Evolutionary conservation across 345 rosid species (phyloP).

Genomic region (Turnera subulata): DNA sequence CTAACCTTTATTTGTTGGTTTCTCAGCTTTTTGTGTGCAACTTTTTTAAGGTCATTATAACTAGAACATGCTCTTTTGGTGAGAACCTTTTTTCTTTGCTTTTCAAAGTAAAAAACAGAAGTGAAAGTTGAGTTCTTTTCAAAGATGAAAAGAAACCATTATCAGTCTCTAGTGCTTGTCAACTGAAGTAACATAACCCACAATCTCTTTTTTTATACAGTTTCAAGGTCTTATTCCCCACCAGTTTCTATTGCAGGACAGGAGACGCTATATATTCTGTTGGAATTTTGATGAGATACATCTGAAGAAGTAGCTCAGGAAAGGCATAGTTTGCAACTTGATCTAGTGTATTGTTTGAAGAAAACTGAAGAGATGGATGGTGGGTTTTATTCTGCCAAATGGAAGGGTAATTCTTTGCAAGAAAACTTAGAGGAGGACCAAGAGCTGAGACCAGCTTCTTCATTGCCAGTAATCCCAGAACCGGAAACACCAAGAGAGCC

Average conservation of each 20-base stretch:
- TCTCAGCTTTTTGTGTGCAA: too few species aligned
- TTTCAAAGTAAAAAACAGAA: too few species aligned
- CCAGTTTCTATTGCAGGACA: too few species aligned
- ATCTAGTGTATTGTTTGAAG: not conserved
- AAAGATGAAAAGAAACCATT: too few species aligned
- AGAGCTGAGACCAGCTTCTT: slow-evolving; percentile 30
- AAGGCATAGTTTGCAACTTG: slow-evolving; percentile 15
- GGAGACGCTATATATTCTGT: too few species aligned
- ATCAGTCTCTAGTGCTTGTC: too few species aligned
- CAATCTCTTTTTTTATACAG: not conserved
- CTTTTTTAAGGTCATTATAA: too few species aligned
- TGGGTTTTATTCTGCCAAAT: slow-evolving; percentile 36
- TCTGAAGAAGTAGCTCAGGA: not conserved
- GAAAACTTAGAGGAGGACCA: slow-evolving; percentile 56
- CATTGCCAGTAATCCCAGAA: slow-evolving; percentile 54
- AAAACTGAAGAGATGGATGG: slow-evolving; percentile 42
- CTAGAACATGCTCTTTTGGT: too few species aligned
- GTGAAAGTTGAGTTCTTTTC: too few species aligned
- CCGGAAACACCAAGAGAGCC: slow-evolving; percentile 89
- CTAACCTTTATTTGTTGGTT: too few species aligned
- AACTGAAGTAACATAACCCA: too few species aligned
- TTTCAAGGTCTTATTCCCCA: too few species aligned
- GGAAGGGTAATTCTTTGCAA: slow-evolving; percentile 40
- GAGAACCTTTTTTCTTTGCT: slow-evolving; percentile 1
- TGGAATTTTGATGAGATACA: not conserved